phyloP scores from a whole-genome alignment of 208 protist species.

The Crithidia brevicula region DNA sequence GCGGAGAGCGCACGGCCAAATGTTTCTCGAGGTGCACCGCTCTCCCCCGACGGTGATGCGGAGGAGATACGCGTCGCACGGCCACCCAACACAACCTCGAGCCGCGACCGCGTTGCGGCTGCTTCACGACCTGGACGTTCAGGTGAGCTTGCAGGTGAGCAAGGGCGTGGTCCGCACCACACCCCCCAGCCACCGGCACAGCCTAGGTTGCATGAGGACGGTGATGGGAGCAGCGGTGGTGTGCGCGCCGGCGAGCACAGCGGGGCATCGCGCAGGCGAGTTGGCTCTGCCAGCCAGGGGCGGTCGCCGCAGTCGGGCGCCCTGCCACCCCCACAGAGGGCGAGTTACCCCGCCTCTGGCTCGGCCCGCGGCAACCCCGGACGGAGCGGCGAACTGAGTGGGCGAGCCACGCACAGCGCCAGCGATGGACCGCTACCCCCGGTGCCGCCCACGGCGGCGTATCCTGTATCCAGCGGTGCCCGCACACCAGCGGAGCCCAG shows the following conservation, averaged over 20 bases:
- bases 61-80: constrained; percentile 1
- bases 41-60: neutral
- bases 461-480: neutral
- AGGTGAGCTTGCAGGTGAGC: neutral
- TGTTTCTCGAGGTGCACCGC: neutral
- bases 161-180: neutral
- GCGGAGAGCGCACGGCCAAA: neutral
- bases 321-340: neutral
- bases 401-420: neutral
- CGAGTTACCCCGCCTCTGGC: neutral
- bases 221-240: too few species aligned
- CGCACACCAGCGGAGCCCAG: neutral
- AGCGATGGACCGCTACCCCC: constrained; percentile 3
- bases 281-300: too few species aligned
- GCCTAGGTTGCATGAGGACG: too few species aligned
- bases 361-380: neutral
- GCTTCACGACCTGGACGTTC: neutral
- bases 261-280: neutral
- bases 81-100: neutral
- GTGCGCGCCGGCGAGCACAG: too few species aligned
- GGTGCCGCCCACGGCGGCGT: neutral
- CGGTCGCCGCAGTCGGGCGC: neutral
- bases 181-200: neutral
- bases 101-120: neutral
- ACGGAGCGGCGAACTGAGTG: neutral